Evolutionary conservation across 164 flowering plant genomes (phyloP), one percentile per base, ranked within the genome.

Genomic region (Pachysandra terminalis): DNA sequence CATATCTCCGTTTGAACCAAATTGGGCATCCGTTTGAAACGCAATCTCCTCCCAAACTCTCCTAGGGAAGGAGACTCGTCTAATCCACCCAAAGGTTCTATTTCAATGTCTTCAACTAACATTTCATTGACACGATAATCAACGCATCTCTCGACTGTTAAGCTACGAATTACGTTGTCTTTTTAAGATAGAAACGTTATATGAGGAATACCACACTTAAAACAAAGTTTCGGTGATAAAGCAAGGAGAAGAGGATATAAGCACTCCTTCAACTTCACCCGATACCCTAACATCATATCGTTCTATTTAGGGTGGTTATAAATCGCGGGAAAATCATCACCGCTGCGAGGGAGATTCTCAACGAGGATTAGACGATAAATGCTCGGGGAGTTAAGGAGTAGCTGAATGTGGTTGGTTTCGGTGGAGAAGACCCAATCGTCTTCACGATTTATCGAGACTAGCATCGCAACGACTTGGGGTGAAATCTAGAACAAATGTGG

Each of bases 11-110:
- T 85, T 63, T 94, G 98, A 28, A 94, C 70, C 73, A 91, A 80
- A 78, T 94, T 90, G 0, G 98, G 98, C 97, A 91, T 87, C 67
- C 96, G 77, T 73, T 86, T 94, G 70, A 91, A 91, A 78, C 96
- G 84, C 81, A 93, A 76, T 66, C 98, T 80, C 82, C 98, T 87
- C 75, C 93, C 75, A 74, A 86, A 85, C 73, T 86, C 91, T 55
- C 79, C 68, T 32, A 19, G 61, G 22, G n/a, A n/a, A n/a, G 60
- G 48, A 57, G 63, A 58, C 56, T 70, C 61, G 19, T 41, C 65
- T 26, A 0, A 15, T 19, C 45, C 59, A 61, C 28, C 48, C 16
- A n/a, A 64, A 53, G 41, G 35, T 70, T 83, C 84, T 19, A 89
- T 75, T 71, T 89, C 91, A 53, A 91, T 86, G 72, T 93, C 89